phyloP scores from a whole-genome alignment of 441 rosid genomes.

The Euphorbia corollata region DNA sequence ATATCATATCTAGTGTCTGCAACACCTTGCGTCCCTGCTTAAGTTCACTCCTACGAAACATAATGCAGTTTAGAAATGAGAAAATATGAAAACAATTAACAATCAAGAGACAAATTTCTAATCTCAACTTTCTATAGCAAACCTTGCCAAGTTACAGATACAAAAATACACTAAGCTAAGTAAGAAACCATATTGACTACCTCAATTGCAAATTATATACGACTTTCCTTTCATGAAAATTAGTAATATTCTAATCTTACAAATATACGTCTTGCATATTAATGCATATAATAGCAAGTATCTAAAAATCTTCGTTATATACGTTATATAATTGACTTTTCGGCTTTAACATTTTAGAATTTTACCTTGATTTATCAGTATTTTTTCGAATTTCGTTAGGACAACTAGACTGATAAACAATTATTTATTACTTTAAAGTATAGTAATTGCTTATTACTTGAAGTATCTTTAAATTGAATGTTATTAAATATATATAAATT shows the following conservation, averaged over 20 bases:
- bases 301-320: background rate
- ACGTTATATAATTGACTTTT: background rate
- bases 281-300: no score
- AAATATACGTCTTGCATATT: no score
- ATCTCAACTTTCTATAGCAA: background rate
- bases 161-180: background rate
- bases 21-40: conserved; percentile 84
- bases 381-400: background rate
- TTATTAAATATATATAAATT: no score
- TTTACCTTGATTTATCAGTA: background rate
- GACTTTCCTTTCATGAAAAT: no score
- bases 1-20: conserved; percentile 67
- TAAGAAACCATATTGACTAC: background rate
- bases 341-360: background rate
- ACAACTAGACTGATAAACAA: background rate
- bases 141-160: background rate
- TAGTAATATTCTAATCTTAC: no score
- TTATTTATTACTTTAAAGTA: no score
- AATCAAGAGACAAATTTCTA: conserved; percentile 1
- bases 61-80: conserved; percentile 12
- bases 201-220: no score
- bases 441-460: no score
- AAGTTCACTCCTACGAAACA: conserved; percentile 62
- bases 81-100: background rate
- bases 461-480: background rate